phyloP scores from a whole-genome alignment of 108 stramenopile genomes.

The Tribonema minus region DNA sequence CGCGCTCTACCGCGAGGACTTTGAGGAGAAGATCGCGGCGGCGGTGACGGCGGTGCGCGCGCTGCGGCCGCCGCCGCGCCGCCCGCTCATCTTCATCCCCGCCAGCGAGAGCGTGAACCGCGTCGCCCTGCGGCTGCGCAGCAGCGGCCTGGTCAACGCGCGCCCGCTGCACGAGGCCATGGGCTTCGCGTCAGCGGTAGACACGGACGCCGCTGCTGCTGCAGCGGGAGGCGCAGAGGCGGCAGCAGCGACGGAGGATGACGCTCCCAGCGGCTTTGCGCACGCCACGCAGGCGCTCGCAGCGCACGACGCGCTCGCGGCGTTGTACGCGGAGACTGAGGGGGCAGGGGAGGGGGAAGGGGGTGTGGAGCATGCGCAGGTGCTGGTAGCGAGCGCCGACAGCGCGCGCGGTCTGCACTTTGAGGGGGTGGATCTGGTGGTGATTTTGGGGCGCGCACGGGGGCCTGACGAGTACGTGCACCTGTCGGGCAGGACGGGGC shows the following conservation, averaged over 20 bases:
- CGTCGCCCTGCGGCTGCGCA: slow-evolving; percentile 28
- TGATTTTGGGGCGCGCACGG: slow-evolving; percentile 73
- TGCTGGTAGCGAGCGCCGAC: slow-evolving; percentile 81
- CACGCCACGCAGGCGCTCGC: slow-evolving; percentile 17
- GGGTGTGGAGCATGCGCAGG: slow-evolving; percentile 44
- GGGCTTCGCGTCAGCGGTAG: slow-evolving; percentile 26
- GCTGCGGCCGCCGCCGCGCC: slow-evolving; percentile 26
- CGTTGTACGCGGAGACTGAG: neutral
- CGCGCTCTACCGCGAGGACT: slow-evolving; percentile 1
- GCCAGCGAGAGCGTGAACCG: slow-evolving; percentile 14
- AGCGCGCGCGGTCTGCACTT: slow-evolving; percentile 86
- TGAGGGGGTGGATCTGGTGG: slow-evolving; percentile 71
- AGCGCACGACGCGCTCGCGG: slow-evolving; percentile 19
- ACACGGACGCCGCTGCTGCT: too few relatives aligned
- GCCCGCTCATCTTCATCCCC: slow-evolving; percentile 33
- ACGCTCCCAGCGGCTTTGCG: too few relatives aligned
- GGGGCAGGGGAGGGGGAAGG: slow-evolving; percentile 16
- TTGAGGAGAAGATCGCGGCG: slow-evolving; percentile 11
- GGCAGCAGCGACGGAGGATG: too few relatives aligned
- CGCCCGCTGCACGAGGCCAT: slow-evolving; percentile 32
- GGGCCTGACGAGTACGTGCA: slow-evolving; percentile 89
- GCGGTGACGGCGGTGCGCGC: slow-evolving; percentile 10
- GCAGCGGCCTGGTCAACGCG: neutral
- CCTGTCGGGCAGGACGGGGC: slow-evolving; percentile 86
- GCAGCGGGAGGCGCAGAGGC: neutral